Evolutionary conservation across 495 filamentous ascomycete species (phyloP), one percentile per base, ranked within the genome.

Genomic region (Paragyromitra xinjiangensis): DNA sequence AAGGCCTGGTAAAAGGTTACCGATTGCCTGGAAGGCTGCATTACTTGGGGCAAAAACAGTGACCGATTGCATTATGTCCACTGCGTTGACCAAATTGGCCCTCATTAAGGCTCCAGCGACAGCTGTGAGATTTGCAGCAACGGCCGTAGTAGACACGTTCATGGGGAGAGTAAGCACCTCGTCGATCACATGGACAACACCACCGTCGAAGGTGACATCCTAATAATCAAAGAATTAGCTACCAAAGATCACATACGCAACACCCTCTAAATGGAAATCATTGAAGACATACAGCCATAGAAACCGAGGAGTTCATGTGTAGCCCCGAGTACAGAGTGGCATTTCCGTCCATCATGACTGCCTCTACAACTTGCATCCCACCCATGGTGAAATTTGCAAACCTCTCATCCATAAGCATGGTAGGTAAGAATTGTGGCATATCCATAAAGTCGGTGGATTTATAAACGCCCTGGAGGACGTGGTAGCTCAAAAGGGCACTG

Each of bases 141-240:
- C 61, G 14, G 88, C 84, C 7, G 89, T 90, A 22, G 83, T 80
- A 16, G 84, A 84, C 59, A 90, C 71, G 71, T 86, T 87, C 53
- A 82, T 51, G 0, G 91, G 91, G 42, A 92, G 82, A 22, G 84
- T 84, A 3, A 82, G 78, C 24, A 82, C 72, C 6, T 75, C 82
- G 82, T 92, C 87, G 78, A 93, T 88, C 56, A 93, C 83, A 81
- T 93, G 91, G 40, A 92, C 84, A 1, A 90, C 86, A 48, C 91
- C 91, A 19, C 88, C 87, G 44, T 84, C 86, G 83, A 91, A 93
- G 73, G 85, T 85, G 55, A 90, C 77, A 81, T 93, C 85, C 86
- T 87, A 66, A 11, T 26, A 16, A 37, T 4, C 59, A 29, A 45
- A 65, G 69, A 9, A 45, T 71, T 48, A 67, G 48, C 14, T 63